Conservation (phyloP, 352 stramenopile species). For the Peronosclerospora sorghi region DNA sequence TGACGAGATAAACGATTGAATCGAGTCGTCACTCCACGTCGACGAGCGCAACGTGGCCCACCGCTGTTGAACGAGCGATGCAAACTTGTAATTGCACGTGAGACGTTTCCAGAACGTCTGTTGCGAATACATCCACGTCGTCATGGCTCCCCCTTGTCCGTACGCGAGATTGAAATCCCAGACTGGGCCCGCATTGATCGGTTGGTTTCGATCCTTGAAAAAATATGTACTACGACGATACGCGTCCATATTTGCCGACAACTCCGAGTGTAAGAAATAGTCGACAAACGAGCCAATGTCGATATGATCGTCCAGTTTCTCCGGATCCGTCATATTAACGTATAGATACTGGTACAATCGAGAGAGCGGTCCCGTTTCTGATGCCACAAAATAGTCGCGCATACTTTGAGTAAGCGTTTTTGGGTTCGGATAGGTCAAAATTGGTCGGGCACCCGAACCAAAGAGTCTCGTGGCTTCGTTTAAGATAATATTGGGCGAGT, state of each 20-base stretch:
- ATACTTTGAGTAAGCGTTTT: constrained; percentile 42
- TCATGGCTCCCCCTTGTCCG: constrained; percentile 23
- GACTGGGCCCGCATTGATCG: constrained; percentile 54
- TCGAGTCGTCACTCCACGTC: constrained; percentile 43
- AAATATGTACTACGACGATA: constrained; percentile 58
- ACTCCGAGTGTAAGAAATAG: constrained; percentile 60
- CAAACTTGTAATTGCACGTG: constrained; percentile 63
- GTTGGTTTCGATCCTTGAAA: constrained; percentile 52
- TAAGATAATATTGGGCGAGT: constrained; percentile 47
- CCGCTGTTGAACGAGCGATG: constrained; percentile 39
- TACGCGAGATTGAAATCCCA: constrained; percentile 71
- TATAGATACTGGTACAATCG: constrained; percentile 49
- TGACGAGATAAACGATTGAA: constrained; percentile 30
- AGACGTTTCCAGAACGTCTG: constrained; percentile 53
- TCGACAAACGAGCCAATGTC: constrained; percentile 62
- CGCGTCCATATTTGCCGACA: constrained; percentile 48
- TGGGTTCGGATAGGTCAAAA: constrained; percentile 33
- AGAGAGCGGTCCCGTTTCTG: constrained; percentile 35
- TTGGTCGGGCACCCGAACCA: constrained; percentile 34
- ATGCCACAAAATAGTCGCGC: constrained; percentile 49
- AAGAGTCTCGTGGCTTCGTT: constrained; percentile 52
- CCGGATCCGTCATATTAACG: constrained; percentile 47
- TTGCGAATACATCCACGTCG: constrained; percentile 43
- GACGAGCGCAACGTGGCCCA: constrained; percentile 33
- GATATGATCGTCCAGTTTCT: constrained; percentile 36